Base-by-base conservation (phyloP, 2,329 filamentous ascomycete species). In the Hymenoscyphus albidus region DNA sequence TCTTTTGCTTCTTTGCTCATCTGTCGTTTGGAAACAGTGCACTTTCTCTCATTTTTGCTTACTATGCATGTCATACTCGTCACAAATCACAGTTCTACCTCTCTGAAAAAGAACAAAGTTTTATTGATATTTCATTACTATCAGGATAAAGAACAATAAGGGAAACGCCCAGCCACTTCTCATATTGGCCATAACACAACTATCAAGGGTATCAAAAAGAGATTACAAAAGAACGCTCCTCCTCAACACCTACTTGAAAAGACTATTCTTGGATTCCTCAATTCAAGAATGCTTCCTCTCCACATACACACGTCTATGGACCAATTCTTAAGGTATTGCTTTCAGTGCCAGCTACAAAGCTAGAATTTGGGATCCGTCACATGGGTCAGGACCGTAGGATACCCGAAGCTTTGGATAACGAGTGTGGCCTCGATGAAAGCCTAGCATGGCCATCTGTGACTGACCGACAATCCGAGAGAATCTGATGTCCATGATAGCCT, bases 391-490 rank as follows among this genome's bases (percentile, higher is more conserved):
- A 32, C 59, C 59, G 56, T 65, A 68, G 16, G 10, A 38, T 5
- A 55, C 59, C 3, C 1, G n/a, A 1, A 67, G 55, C 0, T 13
- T 13, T 14, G 22, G 35, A 5, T n/a, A 16, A 14, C 42, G 42
- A 0, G 51, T n/a, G 22, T 12, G 39, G 40, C 59, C 54, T 7
- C 51, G 35, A 6, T 32, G 39, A 10, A 68, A 63, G 1, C 48
- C 35, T 3, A 62, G 14, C 9, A 62, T n/a, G 3, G 62, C 64
- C 0, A 27, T 56, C 35, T 62, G 40, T 13, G 65, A 61, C 14
- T 67, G 65, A 1, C 61, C 65, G 44, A 65, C 67, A n/a, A 68
- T 35, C n/a, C 63, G 40, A n/a, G 57, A 22, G 40, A 68, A 68
- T 1, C 57, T 27, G 4, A 68, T 62, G 22, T 68, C 65, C 58